A percentile compares a stretch with the other conserved stretches of the same genome.
Evolutionary conservation across 805 yeast genomes (phyloP).

Genomic region (Aciculoconidium aculeatum): DNA sequence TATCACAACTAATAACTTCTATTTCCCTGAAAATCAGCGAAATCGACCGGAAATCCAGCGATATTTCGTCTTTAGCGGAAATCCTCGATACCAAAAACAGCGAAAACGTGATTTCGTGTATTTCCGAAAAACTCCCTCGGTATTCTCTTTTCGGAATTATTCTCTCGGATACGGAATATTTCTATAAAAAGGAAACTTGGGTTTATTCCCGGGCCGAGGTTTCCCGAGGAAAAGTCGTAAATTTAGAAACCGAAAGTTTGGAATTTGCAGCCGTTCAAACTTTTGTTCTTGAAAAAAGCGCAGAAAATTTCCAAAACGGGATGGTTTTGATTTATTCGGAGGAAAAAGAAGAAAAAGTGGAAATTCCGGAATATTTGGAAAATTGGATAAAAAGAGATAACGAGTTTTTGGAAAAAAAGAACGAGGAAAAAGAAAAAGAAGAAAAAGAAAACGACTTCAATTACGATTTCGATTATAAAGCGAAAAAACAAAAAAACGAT

Average conservation of each 20-base stretch:
- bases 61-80: too few species aligned
- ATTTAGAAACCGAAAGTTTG: slow-evolving; percentile 15
- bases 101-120: too few species aligned
- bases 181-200: slow-evolving; percentile 21
- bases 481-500: too few species aligned
- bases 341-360: slow-evolving; percentile 5
- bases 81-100: too few species aligned
- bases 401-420: slow-evolving; percentile 1
- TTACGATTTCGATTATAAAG: too few species aligned
- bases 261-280: slow-evolving; percentile 15
- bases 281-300: slow-evolving; percentile 11
- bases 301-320: slow-evolving; percentile 7
- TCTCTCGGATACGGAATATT: slow-evolving; percentile 25
- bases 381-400: slow-evolving; percentile 4
- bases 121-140: slow-evolving; percentile 11
- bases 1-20: too few species aligned
- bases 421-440: slow-evolving; percentile 1
- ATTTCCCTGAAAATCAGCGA: too few species aligned
- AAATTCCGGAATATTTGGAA: slow-evolving; percentile 2
- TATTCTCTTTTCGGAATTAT: slow-evolving; percentile 28
- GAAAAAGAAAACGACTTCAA: not conserved
- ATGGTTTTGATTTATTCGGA: slow-evolving; percentile 16
- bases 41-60: too few species aligned
- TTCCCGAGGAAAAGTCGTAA: slow-evolving; percentile 9
- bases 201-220: slow-evolving; percentile 12